Base-by-base conservation (phyloP, 768 basidiomycete genomes). In the Tylopilus intermedius region DNA sequence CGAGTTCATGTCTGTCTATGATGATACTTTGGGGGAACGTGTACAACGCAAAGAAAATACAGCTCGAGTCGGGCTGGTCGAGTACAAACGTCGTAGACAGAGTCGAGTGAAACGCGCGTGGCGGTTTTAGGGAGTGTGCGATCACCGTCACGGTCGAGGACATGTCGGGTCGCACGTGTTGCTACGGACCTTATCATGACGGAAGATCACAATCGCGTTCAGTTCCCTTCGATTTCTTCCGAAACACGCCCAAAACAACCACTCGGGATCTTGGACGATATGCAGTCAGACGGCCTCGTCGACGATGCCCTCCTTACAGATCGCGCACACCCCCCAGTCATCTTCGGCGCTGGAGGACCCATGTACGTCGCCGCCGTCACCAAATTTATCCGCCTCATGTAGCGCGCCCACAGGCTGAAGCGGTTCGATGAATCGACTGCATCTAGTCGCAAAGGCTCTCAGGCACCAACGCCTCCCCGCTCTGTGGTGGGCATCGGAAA, bases 401-500 rank as follows among this genome's bases (percentile, higher is more conserved):
- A 8, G 5, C 10, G 0, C 45, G 15, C 45, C 13, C 39, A 10
- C 54, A 90, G 88, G 83, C 69, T 91, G 59, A 90, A 87, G 73
- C 76, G 78, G 58, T 92, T 90, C 60, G 89, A 92, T 66, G 76
- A 87, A 67, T 86, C 88, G 39, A 76, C 82, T 44, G 77, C 83
- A 21, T 76, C 81, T 13, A 90, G 88, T 60, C 76, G 84, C 53
- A 79, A 78, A 57, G 79, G 79, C 40, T 91, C 90, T 42, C 80
- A 82, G 57, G 81, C 88, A 4, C 79, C 85, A 21, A 90, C 89
- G 0, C 88, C 90, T 2, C 90, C 91, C 1, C 78, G 78, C 51
- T 84, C 90, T 10, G 91, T 94, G 3, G 89, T 88, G 53, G 91
- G 91, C 13, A 94, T 94, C 53, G 91, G 91, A 33, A 84, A 82